Percentiles rank a stretch among this genome's conserved stretches.
These are phyloP conservation scores for Tricholoma hemisulphureum DNA, from an alignment of 768 basidiomycete genomes.

Conservation along the genomic window DNA sequence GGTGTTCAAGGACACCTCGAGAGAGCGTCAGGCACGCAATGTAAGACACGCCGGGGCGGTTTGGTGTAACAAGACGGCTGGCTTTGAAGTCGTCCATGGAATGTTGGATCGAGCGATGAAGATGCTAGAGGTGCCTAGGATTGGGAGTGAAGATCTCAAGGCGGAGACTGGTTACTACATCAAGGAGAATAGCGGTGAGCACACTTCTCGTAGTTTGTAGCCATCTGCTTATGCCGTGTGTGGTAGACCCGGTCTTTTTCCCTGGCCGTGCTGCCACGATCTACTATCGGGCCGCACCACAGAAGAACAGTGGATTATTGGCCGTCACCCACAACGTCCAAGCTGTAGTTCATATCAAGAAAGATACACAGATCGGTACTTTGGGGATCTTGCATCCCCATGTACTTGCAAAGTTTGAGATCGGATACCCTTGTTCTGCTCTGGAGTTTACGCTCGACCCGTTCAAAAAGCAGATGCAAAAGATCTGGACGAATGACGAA, in stretches of 20 bases:
- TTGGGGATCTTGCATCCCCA: slow-evolving; percentile 92
- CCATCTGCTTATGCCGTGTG: background rate
- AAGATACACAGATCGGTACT: slow-evolving; percentile 79
- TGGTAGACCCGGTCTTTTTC: slow-evolving; percentile 87
- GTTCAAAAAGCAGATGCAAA: slow-evolving; percentile 75
- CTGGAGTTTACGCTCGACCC: slow-evolving; percentile 94
- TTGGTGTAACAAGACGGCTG: slow-evolving; percentile 96
- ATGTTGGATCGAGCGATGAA: slow-evolving; percentile 93
- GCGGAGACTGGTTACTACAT: slow-evolving; percentile 87
- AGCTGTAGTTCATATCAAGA: slow-evolving; percentile 36
- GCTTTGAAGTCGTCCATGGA: slow-evolving; percentile 96
- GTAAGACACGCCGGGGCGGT: slow-evolving; percentile 85
- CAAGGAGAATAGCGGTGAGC: slow-evolving; percentile 77
- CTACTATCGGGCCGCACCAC: slow-evolving; percentile 67
- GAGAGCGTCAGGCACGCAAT: slow-evolving; percentile 86
- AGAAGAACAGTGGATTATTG: slow-evolving; percentile 30
- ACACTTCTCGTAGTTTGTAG: background rate
- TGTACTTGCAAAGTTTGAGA: slow-evolving; percentile 91
- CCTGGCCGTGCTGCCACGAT: slow-evolving; percentile 93
- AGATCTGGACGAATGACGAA: slow-evolving; percentile 56
- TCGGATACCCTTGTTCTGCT: slow-evolving; percentile 90
- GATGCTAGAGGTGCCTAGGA: slow-evolving; percentile 88
- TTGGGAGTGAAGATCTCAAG: slow-evolving; percentile 53
- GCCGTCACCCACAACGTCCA: slow-evolving; percentile 45
- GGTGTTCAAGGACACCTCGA: slow-evolving; percentile 76